phyloP scores from a whole-genome alignment of 2,329 filamentous ascomycete species.

The Scedosporium apiospermum region DNA sequence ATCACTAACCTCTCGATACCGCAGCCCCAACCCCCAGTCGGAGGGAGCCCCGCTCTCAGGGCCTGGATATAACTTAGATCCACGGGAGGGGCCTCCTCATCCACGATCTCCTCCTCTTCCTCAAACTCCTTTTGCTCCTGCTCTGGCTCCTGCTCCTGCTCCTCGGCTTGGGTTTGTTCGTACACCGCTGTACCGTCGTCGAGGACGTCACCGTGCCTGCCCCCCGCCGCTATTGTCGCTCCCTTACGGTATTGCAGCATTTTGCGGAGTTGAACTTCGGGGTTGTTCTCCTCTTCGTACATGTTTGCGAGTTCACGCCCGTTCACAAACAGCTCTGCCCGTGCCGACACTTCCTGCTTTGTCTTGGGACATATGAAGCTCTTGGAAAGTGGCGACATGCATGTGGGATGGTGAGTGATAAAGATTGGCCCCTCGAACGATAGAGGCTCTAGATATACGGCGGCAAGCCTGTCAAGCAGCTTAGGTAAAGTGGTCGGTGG shows the following conservation, averaged over 20 bases:
- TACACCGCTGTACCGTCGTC: constrained; percentile 23
- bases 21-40: constrained; percentile 94
- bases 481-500: constrained; percentile 50
- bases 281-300: constrained; percentile 97
- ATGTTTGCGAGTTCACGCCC: constrained; percentile 85
- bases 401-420: constrained; percentile 81
- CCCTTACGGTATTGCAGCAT: constrained; percentile 48
- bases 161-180: neutral
- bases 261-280: constrained; percentile 75
- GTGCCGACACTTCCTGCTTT: constrained; percentile 65
- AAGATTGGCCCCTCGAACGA: constrained; percentile 64
- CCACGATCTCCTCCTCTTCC: constrained; percentile 28
- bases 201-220: constrained; percentile 18
- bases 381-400: constrained; percentile 86
- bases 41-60: constrained; percentile 82
- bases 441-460: constrained; percentile 66
- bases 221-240: constrained; percentile 6
- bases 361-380: constrained; percentile 63
- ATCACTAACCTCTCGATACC: constrained; percentile 87
- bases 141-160: constrained; percentile 9
- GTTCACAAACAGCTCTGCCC: constrained; percentile 75
- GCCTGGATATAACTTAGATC: constrained; percentile 81
- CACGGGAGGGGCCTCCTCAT: constrained; percentile 34
- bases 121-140: constrained; percentile 13
- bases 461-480: constrained; percentile 73